Evolutionary conservation across 2,329 filamentous ascomycete species (phyloP).

Genomic region (Alternaria tenuissima): DNA sequence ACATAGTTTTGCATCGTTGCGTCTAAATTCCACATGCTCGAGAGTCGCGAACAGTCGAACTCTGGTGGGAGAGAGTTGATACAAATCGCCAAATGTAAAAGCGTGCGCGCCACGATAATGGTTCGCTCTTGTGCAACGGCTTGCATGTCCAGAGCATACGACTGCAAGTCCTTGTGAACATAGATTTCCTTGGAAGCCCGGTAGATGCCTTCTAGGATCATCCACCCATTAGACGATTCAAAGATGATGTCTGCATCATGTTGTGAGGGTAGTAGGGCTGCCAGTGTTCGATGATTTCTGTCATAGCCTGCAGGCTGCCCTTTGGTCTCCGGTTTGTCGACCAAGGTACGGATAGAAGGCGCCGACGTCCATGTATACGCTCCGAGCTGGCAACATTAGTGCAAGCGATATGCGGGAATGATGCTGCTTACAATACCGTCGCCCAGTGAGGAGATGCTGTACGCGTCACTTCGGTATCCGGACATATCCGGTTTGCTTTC

Average conservation of each 20-base stretch:
- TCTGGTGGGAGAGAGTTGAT: constrained; percentile 45
- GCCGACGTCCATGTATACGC: constrained; percentile 44
- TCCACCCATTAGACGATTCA: constrained; percentile 49
- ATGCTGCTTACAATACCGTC: constrained; percentile 40
- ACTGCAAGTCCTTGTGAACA: constrained; percentile 40
- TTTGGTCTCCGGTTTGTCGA: constrained; percentile 23
- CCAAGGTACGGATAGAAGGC: constrained; percentile 37
- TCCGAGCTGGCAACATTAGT: constrained; percentile 35
- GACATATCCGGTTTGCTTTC: constrained; percentile 29
- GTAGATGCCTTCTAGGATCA: constrained; percentile 42
- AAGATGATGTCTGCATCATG: constrained; percentile 49
- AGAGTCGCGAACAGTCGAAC: constrained; percentile 38
- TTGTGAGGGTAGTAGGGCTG: constrained; percentile 45
- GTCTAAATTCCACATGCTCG: constrained; percentile 44
- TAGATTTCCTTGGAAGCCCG: constrained; percentile 41
- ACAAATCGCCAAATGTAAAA: constrained; percentile 47
- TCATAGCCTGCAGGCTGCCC: constrained; percentile 22
- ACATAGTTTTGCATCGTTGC: constrained; percentile 46
- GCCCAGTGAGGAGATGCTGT: constrained; percentile 40
- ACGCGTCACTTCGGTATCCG: constrained; percentile 31
- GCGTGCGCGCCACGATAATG: constrained; percentile 46
- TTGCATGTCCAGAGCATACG: constrained; percentile 45
- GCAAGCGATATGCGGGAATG: not conserved
- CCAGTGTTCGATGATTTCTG: constrained; percentile 30
- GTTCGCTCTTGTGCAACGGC: constrained; percentile 37